Conservation (phyloP, 2,329 filamentous ascomycete genomes). For the Malbranchea zuffiana region DNA sequence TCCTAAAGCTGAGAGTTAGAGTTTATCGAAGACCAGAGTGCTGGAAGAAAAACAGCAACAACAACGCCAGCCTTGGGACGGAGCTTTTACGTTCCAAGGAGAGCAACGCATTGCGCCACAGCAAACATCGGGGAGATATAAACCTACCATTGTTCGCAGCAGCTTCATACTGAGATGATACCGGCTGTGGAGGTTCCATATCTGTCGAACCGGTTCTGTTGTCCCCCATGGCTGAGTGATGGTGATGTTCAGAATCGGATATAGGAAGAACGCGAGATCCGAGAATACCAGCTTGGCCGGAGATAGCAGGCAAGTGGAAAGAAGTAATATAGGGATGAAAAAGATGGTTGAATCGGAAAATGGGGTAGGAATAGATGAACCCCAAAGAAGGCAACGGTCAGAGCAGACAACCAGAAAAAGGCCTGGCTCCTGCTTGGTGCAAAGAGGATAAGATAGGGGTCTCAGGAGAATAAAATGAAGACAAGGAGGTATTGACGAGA, state of each 20-base stretch:
- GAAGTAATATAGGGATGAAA: no score
- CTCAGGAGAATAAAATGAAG: neutral
- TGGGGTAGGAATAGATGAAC: no score
- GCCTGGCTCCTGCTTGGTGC: neutral
- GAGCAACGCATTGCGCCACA: no score
- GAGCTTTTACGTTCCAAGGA: no score
- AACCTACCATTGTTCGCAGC: conserved; percentile 7
- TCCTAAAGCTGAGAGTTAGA: conserved; percentile 2
- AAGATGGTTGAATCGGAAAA: no score
- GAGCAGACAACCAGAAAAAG: neutral
- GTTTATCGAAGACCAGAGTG: conserved; percentile 1
- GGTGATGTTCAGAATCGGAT: neutral
- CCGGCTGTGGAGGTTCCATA: neutral
- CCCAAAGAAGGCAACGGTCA: no score
- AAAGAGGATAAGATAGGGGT: neutral
- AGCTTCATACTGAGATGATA: conserved; percentile 3
- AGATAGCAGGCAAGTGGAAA: no score
- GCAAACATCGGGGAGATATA: neutral
- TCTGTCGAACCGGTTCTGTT: neutral
- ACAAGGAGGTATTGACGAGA: neutral
- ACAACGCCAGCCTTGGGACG: no score
- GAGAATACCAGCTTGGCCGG: no score
- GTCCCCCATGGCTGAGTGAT: conserved; percentile 4
- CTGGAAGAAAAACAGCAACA: no score
- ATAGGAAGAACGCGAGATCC: conserved; percentile 1